phyloP scores from a whole-genome alignment of 2,329 filamentous ascomycete species.

The Alternaria rosae region DNA sequence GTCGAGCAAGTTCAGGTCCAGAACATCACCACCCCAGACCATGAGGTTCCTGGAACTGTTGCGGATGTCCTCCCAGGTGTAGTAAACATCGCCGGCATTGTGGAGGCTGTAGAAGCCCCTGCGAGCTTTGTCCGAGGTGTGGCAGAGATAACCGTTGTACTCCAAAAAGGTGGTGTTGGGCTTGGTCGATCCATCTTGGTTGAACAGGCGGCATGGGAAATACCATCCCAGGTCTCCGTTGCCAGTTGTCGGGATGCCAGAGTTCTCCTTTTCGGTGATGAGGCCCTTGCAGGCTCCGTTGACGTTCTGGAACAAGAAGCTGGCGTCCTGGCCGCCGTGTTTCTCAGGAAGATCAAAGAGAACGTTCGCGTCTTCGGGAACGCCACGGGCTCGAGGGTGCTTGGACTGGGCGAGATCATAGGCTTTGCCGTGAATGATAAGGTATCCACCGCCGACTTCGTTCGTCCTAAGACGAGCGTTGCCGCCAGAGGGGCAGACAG shows the following conservation, averaged over 20 bases:
- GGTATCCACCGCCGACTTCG: slow-evolving; percentile 79
- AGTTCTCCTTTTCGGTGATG: slow-evolving; percentile 74
- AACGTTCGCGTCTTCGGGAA: slow-evolving; percentile 77
- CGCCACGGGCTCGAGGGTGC: slow-evolving; percentile 82
- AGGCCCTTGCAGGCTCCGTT: slow-evolving; percentile 95
- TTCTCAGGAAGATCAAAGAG: slow-evolving; percentile 84
- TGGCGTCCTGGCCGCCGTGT: slow-evolving; percentile 88
- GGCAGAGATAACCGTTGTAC: slow-evolving; percentile 88
- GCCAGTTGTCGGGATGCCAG: slow-evolving; percentile 79
- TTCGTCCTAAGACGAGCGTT: slow-evolving; percentile 77
- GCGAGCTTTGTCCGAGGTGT: slow-evolving; percentile 75
- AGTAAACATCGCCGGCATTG: slow-evolving; percentile 87
- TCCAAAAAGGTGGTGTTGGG: slow-evolving; percentile 77
- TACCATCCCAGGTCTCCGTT: slow-evolving; percentile 86
- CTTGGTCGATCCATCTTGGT: slow-evolving; percentile 86
- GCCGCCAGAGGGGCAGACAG: slow-evolving; percentile 79
- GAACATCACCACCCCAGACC: slow-evolving; percentile 91
- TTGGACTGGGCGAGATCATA: slow-evolving; percentile 80
- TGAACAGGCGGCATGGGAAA: slow-evolving; percentile 90
- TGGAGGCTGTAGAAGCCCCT: slow-evolving; percentile 76
- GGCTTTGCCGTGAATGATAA: slow-evolving; percentile 95
- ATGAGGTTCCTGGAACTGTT: slow-evolving; percentile 89
- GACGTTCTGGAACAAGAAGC: slow-evolving; percentile 97
- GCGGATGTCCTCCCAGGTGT: slow-evolving; percentile 91
- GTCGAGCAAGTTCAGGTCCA: slow-evolving; percentile 85